Evolutionary conservation across 768 basidiomycete species (phyloP), one percentile per base, ranked within the genome.

Genomic region (Rhodotorula graminis): DNA sequence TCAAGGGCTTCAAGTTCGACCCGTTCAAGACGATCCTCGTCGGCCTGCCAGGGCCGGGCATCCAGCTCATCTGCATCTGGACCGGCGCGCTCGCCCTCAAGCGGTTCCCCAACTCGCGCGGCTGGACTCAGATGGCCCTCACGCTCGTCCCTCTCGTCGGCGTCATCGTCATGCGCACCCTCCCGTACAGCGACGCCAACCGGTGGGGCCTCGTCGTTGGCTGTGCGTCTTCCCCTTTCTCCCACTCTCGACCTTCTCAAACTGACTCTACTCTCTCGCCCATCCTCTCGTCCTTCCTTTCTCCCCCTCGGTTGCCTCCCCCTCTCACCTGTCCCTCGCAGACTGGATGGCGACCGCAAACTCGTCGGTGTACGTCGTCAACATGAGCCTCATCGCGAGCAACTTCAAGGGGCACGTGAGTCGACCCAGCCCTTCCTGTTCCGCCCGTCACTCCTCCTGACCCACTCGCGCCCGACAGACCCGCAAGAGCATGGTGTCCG

Each of bases 1-100:
- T 78, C 44, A 74, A 68, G 49, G 77, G 77, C 16, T 64, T 77
- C 18, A 76, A 76, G 2, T 78, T 72, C 60, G 23, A 29, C 55
- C 44, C 59, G 3, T 71, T 70, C 64, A 49, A 68, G 63, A 76
- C 77, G 16, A 69, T 74, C 25, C 64, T 78, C 3, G 64, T 78
- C 25, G 72, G 72, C 4, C 49, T 63, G 21, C 61, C 49, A 7
- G 47, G 47, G 23, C 75, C 65, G 60, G 79, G 79, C 52, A 59
- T 73, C 49, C 81, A 81, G 60, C 64, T 74, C 65, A 77, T 66
- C 23, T 68, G 79, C 81, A 47, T 82, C 82, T 57, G 82, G 81
- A 62, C 47, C 31, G 50, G 85, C 84, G 57, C 83, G 85, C 55
- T 60, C 67, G 40, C 65, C 46, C 57, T 65, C 44, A 5, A 14